Conservation (phyloP, 345 rosid species). For the Alliaria petiolata region DNA sequence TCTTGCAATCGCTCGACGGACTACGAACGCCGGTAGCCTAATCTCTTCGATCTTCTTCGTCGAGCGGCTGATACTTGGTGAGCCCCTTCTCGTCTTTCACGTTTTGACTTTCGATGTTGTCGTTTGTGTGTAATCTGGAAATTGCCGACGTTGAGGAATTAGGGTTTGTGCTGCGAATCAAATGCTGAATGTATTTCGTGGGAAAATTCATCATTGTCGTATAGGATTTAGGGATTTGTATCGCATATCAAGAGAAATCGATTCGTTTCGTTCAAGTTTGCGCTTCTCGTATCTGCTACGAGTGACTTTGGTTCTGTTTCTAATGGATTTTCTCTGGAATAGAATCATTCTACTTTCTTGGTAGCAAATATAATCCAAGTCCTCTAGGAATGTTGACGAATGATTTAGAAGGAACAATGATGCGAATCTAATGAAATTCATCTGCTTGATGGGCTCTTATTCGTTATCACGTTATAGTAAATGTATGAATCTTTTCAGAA, state of each 20-base stretch:
- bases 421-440: neutral
- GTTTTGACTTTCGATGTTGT: neutral
- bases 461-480: neutral
- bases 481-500: neutral
- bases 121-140: neutral
- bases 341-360: neutral
- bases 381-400: neutral
- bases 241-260: neutral
- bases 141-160: neutral
- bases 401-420: neutral
- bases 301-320: neutral
- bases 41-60: neutral
- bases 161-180: neutral
- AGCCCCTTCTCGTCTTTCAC: slow-evolving; percentile 3
- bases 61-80: neutral
- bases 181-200: neutral
- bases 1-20: slow-evolving; percentile 1
- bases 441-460: neutral
- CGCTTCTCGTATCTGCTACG: neutral
- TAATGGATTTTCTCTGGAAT: neutral
- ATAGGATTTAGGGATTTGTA: neutral
- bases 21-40: neutral
- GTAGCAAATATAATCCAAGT: neutral
- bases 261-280: neutral
- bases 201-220: too few species aligned